These are phyloP conservation scores for Aspergillus niger DNA, from an alignment of 2,329 filamentous ascomycete species.

Conservation along the genomic window DNA sequence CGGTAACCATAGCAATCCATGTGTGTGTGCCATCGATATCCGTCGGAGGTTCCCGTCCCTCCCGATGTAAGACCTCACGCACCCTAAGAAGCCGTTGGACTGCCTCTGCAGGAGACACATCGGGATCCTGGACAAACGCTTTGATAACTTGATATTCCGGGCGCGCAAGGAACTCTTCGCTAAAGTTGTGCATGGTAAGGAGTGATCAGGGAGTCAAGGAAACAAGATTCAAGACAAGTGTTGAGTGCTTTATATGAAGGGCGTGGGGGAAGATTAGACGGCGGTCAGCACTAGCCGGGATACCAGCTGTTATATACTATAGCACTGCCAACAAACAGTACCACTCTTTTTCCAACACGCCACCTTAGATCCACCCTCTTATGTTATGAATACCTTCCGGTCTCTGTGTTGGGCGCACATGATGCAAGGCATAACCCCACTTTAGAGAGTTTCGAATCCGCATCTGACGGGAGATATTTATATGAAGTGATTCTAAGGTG, in stretches of 20 bases:
- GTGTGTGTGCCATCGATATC: not conserved
- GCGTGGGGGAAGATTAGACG: not conserved
- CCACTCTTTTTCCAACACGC: too few relatives aligned
- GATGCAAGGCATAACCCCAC: too few relatives aligned
- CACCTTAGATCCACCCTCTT: too few relatives aligned
- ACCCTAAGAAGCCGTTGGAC: not conserved
- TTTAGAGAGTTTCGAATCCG: too few relatives aligned
- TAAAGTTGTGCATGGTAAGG: not conserved
- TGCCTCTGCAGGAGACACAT: not conserved
- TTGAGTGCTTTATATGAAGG: not conserved
- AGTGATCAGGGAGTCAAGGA: not conserved
- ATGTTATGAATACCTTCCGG: too few relatives aligned
- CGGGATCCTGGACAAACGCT: not conserved
- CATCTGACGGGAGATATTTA: too few relatives aligned
- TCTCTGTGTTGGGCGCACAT: too few relatives aligned
- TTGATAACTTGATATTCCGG: not conserved
- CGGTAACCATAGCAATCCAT: not conserved
- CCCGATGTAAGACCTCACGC: not conserved
- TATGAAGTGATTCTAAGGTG: too few relatives aligned
- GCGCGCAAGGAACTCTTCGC: not conserved
- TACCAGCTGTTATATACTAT: too few relatives aligned
- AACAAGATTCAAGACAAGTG: not conserved
- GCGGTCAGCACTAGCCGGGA: too few relatives aligned
- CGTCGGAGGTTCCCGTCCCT: not conserved
- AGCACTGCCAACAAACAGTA: too few relatives aligned